Conservation (phyloP, 2,329 filamentous ascomycete genomes). For the Penicillium sp. region DNA sequence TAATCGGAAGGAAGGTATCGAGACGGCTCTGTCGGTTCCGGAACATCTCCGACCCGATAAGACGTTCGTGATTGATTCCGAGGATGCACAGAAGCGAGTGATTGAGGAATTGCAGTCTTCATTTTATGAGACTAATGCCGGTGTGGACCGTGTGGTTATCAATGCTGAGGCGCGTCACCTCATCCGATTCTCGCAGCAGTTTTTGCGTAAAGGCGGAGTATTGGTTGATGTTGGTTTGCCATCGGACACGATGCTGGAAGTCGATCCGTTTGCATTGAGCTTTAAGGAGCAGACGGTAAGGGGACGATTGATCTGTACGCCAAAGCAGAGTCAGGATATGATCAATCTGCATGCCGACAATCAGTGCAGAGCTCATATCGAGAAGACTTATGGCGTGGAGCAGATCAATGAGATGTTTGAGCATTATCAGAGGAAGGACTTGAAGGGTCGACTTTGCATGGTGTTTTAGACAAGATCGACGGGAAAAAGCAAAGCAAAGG, state of each 20-base stretch:
- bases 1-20: neutral
- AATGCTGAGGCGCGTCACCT: neutral
- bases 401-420: constrained; percentile 17
- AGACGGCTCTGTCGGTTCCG: neutral
- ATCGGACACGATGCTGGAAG: constrained; percentile 5
- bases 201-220: neutral
- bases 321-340: constrained; percentile 14
- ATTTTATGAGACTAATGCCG: neutral
- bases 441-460: constrained; percentile 12
- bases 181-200: neutral
- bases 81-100: neutral
- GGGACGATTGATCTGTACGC: constrained; percentile 13
- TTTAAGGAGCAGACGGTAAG: constrained; percentile 16
- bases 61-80: neutral
- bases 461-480: constrained; percentile 4
- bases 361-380: constrained; percentile 11
- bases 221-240: constrained; percentile 14
- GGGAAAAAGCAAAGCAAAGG: neutral
- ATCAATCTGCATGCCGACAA: constrained; percentile 11
- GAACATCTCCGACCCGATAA: neutral
- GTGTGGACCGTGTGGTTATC: neutral
- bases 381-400: constrained; percentile 15
- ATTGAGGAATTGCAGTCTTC: neutral
- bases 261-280: constrained; percentile 13
- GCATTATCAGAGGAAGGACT: constrained; percentile 13